phyloP scores from a whole-genome alignment of 208 protist species.

The Wallacemonas rigidus region DNA sequence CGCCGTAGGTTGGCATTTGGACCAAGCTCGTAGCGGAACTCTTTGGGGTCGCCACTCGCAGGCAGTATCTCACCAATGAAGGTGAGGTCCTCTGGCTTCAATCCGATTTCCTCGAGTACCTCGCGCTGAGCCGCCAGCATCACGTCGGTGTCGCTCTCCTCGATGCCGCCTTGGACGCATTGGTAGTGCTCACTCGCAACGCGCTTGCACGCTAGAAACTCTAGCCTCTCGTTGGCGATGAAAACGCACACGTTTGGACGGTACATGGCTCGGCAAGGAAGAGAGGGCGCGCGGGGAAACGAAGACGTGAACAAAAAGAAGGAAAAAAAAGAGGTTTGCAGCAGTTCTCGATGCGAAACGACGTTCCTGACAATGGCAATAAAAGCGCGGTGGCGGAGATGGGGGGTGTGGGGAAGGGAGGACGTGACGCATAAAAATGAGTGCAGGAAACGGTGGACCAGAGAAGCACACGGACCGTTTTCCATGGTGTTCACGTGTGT shows the following conservation, averaged over 20 bases:
- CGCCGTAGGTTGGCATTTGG: constrained; percentile 58
- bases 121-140: constrained; percentile 62
- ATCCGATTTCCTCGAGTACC: constrained; percentile 76
- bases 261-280: constrained; percentile 47
- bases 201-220: constrained; percentile 70
- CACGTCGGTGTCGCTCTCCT: constrained; percentile 55
- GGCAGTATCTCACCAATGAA: constrained; percentile 77
- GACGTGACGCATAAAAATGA: neutral
- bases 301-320: neutral
- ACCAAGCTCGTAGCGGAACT: constrained; percentile 66
- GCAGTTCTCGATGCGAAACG: neutral
- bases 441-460: no score
- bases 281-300: no score
- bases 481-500: no score
- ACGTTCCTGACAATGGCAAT: neutral
- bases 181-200: constrained; percentile 46
- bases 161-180: constrained; percentile 82
- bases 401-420: neutral
- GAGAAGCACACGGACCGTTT: no score
- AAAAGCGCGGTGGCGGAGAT: neutral
- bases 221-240: constrained; percentile 69
- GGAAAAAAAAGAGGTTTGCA: neutral
- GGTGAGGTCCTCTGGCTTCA: constrained; percentile 39
- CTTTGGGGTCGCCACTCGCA: constrained; percentile 54
- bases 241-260: constrained; percentile 77